Percentiles rank a stretch among this genome's conserved stretches.
phyloP scores from a whole-genome alignment of 306 rosid species.

The Pterocarpus santalinus region DNA sequence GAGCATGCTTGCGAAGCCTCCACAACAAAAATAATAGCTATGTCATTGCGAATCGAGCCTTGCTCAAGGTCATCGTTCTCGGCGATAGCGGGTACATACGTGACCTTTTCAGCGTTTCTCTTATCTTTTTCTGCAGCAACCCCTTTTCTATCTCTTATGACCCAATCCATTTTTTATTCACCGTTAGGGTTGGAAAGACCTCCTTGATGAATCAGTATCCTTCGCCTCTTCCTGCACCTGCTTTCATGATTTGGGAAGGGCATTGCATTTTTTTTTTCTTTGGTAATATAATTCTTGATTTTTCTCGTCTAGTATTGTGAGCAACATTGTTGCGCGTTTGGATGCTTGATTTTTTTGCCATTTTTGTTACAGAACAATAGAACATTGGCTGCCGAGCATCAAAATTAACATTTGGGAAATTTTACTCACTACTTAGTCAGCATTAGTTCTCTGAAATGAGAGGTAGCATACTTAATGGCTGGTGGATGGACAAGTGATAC shows the following conservation, averaged over 20 bases:
- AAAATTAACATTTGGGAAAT: not conserved
- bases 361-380: too few relatives aligned
- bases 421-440: not conserved
- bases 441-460: not conserved
- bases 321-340: too few relatives aligned
- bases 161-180: not conserved
- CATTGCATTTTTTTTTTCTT: not conserved
- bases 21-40: too few relatives aligned
- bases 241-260: too few relatives aligned
- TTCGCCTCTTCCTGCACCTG: too few relatives aligned
- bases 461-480: not conserved
- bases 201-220: slow-evolving; percentile 99
- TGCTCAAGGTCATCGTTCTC: slow-evolving; percentile 96
- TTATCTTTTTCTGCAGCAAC: not conserved
- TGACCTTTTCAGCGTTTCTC: slow-evolving; percentile 49
- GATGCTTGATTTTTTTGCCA: slow-evolving; percentile 2
- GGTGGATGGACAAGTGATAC: too few relatives aligned
- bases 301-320: too few relatives aligned
- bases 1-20: too few relatives aligned
- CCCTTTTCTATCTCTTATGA: too few relatives aligned
- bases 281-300: not conserved
- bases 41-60: slow-evolving; percentile 87
- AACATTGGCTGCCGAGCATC: too few relatives aligned
- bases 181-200: slow-evolving; percentile 87
- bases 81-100: slow-evolving; percentile 85